Percentiles rank a stretch among this genome's conserved stretches.
phyloP scores from a whole-genome alignment of 169 alveolate species.

The Eimeria praecox region DNA sequence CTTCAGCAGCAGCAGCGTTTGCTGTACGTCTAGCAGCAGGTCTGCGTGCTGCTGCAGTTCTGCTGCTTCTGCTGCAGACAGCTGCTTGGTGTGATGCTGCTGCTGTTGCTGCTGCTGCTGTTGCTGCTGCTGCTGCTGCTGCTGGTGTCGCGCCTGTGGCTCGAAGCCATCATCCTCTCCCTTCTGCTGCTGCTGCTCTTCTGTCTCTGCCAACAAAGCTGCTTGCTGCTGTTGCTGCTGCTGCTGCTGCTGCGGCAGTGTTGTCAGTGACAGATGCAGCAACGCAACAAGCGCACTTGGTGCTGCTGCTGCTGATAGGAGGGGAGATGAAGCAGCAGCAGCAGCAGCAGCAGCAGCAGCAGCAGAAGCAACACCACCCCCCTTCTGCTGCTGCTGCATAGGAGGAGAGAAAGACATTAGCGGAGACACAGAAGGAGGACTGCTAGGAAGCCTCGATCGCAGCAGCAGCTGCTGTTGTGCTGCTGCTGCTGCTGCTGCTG shows the following conservation, averaged over 20 bases:
- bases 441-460: background rate
- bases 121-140: background rate
- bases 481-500: too few species aligned
- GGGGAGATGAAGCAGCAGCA: background rate
- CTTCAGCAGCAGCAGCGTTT: slow-evolving; percentile 6
- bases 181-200: slow-evolving; percentile 22
- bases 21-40: background rate
- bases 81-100: background rate
- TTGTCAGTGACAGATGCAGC: background rate
- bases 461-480: background rate
- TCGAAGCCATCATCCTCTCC: background rate
- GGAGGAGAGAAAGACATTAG: background rate
- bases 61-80: background rate
- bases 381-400: slow-evolving; percentile 1
- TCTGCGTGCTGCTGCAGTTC: slow-evolving; percentile 6
- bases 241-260: slow-evolving; percentile 37
- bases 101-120: slow-evolving; percentile 13
- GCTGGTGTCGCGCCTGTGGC: background rate
- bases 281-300: background rate
- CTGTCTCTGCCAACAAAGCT: background rate
- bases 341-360: too few species aligned
- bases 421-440: background rate
- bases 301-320: background rate
- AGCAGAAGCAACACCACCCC: background rate
- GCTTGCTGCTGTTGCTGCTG: slow-evolving; percentile 45